These are phyloP conservation scores for Aspergillus piperis DNA, from an alignment of 2,329 filamentous ascomycete genomes.

Conservation along the genomic window DNA sequence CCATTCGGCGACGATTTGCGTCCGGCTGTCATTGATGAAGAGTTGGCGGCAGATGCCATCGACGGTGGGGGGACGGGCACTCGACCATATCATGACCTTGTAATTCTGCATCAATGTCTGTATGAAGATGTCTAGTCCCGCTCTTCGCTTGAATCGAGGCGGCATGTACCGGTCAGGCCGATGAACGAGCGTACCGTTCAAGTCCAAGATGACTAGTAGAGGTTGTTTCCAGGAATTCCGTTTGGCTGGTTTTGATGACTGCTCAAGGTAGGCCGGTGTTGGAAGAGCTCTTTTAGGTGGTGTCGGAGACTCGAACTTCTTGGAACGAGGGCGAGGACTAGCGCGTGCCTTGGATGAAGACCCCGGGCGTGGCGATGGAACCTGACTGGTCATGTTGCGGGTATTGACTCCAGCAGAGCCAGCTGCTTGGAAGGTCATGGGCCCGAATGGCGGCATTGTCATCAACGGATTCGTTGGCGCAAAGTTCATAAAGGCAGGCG, in stretches of 20 bases:
- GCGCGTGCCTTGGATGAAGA: background rate
- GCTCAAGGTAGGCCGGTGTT: constrained; percentile 60
- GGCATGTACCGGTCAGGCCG: constrained; percentile 59
- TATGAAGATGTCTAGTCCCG: constrained; percentile 69
- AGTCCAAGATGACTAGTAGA: constrained; percentile 82
- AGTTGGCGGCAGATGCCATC: constrained; percentile 58
- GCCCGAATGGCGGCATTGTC: constrained; percentile 13
- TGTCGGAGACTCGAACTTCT: background rate
- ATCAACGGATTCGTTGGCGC: constrained; percentile 10
- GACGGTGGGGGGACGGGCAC: constrained; percentile 74
- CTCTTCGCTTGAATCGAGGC: constrained; percentile 64
- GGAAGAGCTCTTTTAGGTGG: constrained; percentile 50
- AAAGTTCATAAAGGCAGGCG: constrained; percentile 17
- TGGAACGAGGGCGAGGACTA: background rate
- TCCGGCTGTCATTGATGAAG: constrained; percentile 57
- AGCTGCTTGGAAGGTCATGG: constrained; percentile 8
- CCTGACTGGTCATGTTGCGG: background rate
- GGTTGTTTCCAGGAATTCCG: constrained; percentile 54
- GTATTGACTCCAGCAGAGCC: background rate
- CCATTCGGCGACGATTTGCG: constrained; percentile 70
- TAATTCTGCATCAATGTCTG: constrained; percentile 73
- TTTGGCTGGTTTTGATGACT: constrained; percentile 51
- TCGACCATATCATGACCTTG: constrained; percentile 87
- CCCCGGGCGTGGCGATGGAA: background rate
- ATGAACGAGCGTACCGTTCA: constrained; percentile 87